Percentiles rank a stretch among this genome's conserved stretches.
Evolutionary conservation across 345 rosid species (phyloP).

Genomic region (Geranium brycei): DNA sequence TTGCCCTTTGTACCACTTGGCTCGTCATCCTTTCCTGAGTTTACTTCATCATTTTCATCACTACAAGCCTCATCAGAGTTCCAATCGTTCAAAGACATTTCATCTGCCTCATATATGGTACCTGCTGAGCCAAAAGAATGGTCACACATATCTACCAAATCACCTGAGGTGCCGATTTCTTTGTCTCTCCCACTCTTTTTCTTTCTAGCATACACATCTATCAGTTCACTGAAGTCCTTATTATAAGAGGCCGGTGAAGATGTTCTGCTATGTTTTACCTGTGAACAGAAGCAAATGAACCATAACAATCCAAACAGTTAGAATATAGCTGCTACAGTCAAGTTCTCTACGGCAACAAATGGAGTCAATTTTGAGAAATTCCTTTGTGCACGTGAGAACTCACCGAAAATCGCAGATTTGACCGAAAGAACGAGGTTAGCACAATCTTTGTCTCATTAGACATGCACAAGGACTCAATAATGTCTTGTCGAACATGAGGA

Average conservation of each 20-base stretch:
- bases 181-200: slow-evolving; percentile 22
- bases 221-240: slow-evolving; percentile 45
- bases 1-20: slow-evolving; percentile 23
- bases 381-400: slow-evolving; percentile 12
- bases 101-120: slow-evolving; percentile 16
- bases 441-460: slow-evolving; percentile 61
- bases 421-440: slow-evolving; percentile 67
- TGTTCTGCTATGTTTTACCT: slow-evolving; percentile 78
- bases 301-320: background rate
- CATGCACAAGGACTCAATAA: slow-evolving; percentile 53
- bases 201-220: slow-evolving; percentile 34
- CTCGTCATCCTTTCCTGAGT: slow-evolving; percentile 18
- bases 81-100: slow-evolving; percentile 8
- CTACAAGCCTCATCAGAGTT: slow-evolving; percentile 6
- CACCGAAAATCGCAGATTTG: slow-evolving; percentile 65
- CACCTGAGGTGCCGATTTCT: slow-evolving; percentile 14
- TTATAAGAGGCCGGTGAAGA: slow-evolving; percentile 44
- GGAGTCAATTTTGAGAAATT: background rate
- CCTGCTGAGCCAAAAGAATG: slow-evolving; percentile 10
- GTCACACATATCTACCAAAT: slow-evolving; percentile 21
- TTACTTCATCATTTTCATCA: slow-evolving; percentile 27
- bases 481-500: slow-evolving; percentile 54
- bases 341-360: background rate
- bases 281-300: slow-evolving; percentile 15
- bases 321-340: background rate